A percentile compares a stretch with the other conserved stretches of the same genome.
phyloP scores from a whole-genome alignment of 2,329 filamentous ascomycete genomes.

The Cladosporium sp. region DNA sequence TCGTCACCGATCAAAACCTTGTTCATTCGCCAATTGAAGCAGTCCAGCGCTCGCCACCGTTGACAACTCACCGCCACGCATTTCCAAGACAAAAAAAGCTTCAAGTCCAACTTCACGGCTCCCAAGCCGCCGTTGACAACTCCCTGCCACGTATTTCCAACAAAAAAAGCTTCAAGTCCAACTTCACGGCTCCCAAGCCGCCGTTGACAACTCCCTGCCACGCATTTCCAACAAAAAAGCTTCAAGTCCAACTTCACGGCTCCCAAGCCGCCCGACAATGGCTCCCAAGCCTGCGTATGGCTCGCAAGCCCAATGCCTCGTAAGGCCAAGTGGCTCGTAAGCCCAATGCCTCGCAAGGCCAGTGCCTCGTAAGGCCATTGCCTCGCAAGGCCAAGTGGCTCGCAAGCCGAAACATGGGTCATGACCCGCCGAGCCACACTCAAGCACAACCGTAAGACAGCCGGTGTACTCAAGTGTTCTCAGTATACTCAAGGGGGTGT shows the following conservation, averaged over 20 bases:
- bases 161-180: not conserved
- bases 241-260: not conserved
- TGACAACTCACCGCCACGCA: no score
- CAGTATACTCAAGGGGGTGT: not conserved
- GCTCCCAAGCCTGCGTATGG: not conserved
- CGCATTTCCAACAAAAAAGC: no score
- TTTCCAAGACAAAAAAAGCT: no score
- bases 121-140: not conserved
- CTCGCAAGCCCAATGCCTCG: not conserved
- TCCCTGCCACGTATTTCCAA: no score
- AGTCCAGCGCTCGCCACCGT: no score
- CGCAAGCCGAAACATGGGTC: not conserved
- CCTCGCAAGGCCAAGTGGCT: not conserved
- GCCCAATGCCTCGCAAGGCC: not conserved
- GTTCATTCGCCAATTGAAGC: no score
- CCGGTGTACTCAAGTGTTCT: not conserved
- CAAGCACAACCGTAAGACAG: not conserved
- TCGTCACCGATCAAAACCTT: no score
- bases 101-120: not conserved
- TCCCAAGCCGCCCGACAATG: not conserved
- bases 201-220: no score
- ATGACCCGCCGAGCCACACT: not conserved
- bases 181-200: not conserved
- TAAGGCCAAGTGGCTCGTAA: not conserved
- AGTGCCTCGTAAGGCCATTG: not conserved